phyloP scores from a whole-genome alignment of 495 filamentous ascomycete species.

The Penicillium manginii region DNA sequence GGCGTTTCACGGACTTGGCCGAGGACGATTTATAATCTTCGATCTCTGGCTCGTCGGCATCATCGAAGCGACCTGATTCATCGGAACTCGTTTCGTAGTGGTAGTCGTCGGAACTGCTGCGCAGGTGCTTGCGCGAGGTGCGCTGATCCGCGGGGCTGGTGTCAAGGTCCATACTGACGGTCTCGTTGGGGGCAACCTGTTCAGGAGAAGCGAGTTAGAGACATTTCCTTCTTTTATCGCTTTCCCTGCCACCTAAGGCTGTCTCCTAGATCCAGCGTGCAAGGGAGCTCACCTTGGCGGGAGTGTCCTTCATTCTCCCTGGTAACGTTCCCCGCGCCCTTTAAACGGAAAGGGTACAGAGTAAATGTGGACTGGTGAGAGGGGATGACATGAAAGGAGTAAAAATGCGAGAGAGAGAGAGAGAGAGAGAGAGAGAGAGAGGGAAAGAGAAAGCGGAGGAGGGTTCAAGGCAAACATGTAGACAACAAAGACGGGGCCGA shows the following conservation, averaged over 20 bases:
- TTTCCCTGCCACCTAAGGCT: conserved; percentile 9
- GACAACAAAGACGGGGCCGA: neutral
- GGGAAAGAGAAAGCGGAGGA: neutral
- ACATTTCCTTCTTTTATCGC: conserved; percentile 10
- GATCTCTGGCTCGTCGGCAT: conserved; percentile 41
- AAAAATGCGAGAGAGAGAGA: neutral
- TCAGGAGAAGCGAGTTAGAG: conserved; percentile 16
- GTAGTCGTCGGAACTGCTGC: conserved; percentile 26
- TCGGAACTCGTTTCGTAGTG: conserved; percentile 36
- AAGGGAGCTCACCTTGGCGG: conserved; percentile 25
- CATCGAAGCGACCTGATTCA: conserved; percentile 45
- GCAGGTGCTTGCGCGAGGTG: conserved; percentile 39
- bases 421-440: neutral
- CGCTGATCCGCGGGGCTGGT: conserved; percentile 24
- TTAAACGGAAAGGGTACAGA: conserved; percentile 16
- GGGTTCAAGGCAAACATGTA: neutral
- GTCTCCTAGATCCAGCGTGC: conserved; percentile 1
- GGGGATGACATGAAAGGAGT: neutral
- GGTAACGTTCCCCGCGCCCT: conserved; percentile 20
- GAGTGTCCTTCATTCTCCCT: conserved; percentile 24
- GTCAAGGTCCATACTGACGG: conserved; percentile 29
- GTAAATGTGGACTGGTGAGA: neutral
- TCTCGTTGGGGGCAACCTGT: neutral
- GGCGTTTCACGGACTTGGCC: conserved; percentile 46
- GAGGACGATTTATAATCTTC: conserved; percentile 29